Evolutionary conservation across 2,329 filamentous ascomycete genomes (phyloP).

Genomic region (Penicillium olsonii): DNA sequence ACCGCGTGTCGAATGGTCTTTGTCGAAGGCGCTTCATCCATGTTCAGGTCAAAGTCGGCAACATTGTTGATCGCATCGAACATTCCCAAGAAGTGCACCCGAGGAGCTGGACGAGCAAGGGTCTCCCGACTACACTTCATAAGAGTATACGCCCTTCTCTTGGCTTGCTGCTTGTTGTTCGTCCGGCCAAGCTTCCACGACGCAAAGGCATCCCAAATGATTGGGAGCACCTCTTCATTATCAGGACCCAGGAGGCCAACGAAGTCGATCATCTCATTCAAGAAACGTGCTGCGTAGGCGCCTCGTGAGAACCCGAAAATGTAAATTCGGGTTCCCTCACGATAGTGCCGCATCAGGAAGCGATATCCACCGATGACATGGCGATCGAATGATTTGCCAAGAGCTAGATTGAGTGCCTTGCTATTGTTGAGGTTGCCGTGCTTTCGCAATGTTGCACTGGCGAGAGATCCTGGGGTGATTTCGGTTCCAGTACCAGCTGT

Average conservation of each 20-base stretch:
- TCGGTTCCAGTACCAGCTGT: slow-evolving; percentile 39
- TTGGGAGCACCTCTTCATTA: slow-evolving; percentile 78
- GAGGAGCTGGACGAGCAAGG: slow-evolving; percentile 46
- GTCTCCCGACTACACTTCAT: slow-evolving; percentile 80
- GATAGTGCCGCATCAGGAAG: slow-evolving; percentile 71
- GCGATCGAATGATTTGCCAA: slow-evolving; percentile 73
- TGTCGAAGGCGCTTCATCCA: slow-evolving; percentile 32
- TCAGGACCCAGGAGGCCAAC: slow-evolving; percentile 73
- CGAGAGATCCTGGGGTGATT: slow-evolving; percentile 28
- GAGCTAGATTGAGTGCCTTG: slow-evolving; percentile 59
- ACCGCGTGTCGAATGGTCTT: slow-evolving; percentile 56
- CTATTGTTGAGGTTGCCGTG: slow-evolving; percentile 12
- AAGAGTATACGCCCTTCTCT: slow-evolving; percentile 62
- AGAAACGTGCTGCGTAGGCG: slow-evolving; percentile 68
- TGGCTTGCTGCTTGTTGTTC: slow-evolving; percentile 11
- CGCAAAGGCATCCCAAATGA: slow-evolving; percentile 64
- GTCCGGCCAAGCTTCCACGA: slow-evolving; percentile 24
- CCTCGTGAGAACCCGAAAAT: slow-evolving; percentile 72
- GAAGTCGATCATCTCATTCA: slow-evolving; percentile 79
- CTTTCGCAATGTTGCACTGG: slow-evolving; percentile 11
- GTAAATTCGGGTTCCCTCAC: slow-evolving; percentile 58
- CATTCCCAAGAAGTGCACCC: slow-evolving; percentile 26
- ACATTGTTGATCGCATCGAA: slow-evolving; percentile 32
- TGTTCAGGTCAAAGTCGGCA: slow-evolving; percentile 18
- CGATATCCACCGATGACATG: slow-evolving; percentile 79